Conservation (phyloP, 352 stramenopile species). For the Thalassiosira hispida region DNA sequence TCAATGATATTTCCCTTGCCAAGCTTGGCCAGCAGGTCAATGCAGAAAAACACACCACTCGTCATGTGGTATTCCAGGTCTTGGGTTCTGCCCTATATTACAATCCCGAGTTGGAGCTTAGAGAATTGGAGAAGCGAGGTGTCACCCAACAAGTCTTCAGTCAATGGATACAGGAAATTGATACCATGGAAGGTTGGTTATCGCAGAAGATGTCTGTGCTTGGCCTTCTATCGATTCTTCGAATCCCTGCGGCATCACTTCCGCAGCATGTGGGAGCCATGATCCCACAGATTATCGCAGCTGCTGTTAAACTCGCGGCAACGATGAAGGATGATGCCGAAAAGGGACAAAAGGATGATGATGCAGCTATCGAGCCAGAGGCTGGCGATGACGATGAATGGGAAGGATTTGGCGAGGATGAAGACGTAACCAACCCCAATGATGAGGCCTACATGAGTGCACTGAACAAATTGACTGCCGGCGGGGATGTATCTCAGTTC, state of each 20-base stretch:
- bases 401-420: constrained; percentile 90
- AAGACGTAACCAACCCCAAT: constrained; percentile 93
- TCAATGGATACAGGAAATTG: constrained; percentile 90
- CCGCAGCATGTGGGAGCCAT: constrained; percentile 87
- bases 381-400: constrained; percentile 85
- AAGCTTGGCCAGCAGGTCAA: constrained; percentile 83
- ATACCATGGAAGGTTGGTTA: constrained; percentile 85
- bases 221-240: constrained; percentile 91
- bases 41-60: constrained; percentile 68
- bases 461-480: constrained; percentile 80
- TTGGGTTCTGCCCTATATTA: constrained; percentile 93
- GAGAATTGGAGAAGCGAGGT: constrained; percentile 89
- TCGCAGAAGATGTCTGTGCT: constrained; percentile 93
- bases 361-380: constrained; percentile 87
- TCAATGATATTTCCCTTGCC: constrained; percentile 80
- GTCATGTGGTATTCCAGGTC: constrained; percentile 90
- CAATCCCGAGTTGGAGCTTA: constrained; percentile 90
- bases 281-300: constrained; percentile 89
- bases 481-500: constrained; percentile 79
- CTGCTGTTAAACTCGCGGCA: constrained; percentile 87
- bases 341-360: constrained; percentile 86
- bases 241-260: constrained; percentile 75
- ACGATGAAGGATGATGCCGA: constrained; percentile 88
- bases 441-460: constrained; percentile 92
- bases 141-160: constrained; percentile 90